Evolutionary conservation across 306 rosid genomes (phyloP), one percentile per base, ranked within the genome.

Genomic region (Parietaria judaica): DNA sequence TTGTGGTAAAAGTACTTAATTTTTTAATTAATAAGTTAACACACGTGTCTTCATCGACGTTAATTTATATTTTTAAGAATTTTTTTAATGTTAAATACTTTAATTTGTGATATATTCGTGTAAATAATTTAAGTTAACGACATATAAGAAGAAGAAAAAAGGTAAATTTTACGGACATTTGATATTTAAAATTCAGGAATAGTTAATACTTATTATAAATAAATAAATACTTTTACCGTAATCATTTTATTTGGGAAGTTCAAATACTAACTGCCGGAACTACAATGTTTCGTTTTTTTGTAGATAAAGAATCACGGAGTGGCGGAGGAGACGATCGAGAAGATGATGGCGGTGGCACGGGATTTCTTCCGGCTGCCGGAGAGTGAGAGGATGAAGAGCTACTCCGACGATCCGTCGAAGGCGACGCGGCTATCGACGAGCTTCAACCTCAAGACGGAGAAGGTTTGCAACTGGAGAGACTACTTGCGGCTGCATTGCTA

Each of bases 381-480:
- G 58, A 58, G 66, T 5, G 86, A 81, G 65, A 81, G 83, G 36
- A 8, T 81, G 69, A 81, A 81, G 71, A 77, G 11, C 43, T 81
- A 81, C 72, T 77, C 82, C 31, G 78, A 77, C 14, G 86, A 81
- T 51, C 78, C 83, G 15, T 44, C 74, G 3, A 81, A 78, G 58
- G 66, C 80, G 36, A 81, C 83, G 23, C 70, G 83, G 64, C 76
- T 81, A 9, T 81, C 86, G 12, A 81, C 86, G 0, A 78, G 83
- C 46, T 81, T 81, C 65, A 81, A 81, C 35, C 74, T 81, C 10
- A 71, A 64, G 59, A 81, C 80, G 3, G 83, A 81, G 47, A 74
- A 74, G 14, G 58, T 78, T 0, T 61, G 83, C 1, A 81, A 72
- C 66, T 81, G 83, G 83, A 74, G 86, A 45, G 86, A 81, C 75